Evolutionary conservation across 305 asterid genomes (phyloP).

Genomic region (Nicotiana rustica): DNA sequence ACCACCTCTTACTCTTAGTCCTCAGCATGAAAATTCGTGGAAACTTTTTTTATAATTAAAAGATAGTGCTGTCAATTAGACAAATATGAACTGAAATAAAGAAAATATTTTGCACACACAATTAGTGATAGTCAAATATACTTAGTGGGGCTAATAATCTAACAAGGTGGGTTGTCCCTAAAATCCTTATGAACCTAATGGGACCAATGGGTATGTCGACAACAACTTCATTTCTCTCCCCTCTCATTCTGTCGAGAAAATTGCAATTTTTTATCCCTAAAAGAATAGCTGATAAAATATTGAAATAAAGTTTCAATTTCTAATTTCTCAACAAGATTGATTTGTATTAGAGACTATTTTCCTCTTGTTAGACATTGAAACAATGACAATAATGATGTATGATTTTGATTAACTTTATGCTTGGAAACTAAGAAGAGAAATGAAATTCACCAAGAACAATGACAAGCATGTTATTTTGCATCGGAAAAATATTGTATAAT

Average conservation of each 20-base stretch:
- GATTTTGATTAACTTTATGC: background rate
- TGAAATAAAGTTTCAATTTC: background rate
- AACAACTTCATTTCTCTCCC: background rate
- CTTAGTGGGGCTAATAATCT: background rate
- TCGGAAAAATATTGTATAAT: background rate
- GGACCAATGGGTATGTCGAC: background rate
- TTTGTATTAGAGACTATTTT: background rate
- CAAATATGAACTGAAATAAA: background rate
- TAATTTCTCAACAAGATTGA: background rate
- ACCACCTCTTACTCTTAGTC: too few species aligned
- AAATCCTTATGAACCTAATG: background rate
- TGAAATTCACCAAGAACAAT: background rate
- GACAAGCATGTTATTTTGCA: background rate
- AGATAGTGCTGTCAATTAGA: background rate
- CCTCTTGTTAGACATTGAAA: background rate
- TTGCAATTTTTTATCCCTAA: background rate
- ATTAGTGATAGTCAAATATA: too few species aligned
- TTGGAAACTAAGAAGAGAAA: background rate
- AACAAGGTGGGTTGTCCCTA: conserved; percentile 6
- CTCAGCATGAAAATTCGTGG: too few species aligned
- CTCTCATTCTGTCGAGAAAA: background rate
- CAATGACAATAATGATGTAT: background rate
- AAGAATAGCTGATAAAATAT: background rate
- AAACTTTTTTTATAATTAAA: too few species aligned
- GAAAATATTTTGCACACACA: background rate